Percentiles rank a stretch among this genome's conserved stretches.
These are phyloP conservation scores for Neocucurbitaria cava DNA, from an alignment of 2,329 filamentous ascomycete genomes.

Conservation along the genomic window DNA sequence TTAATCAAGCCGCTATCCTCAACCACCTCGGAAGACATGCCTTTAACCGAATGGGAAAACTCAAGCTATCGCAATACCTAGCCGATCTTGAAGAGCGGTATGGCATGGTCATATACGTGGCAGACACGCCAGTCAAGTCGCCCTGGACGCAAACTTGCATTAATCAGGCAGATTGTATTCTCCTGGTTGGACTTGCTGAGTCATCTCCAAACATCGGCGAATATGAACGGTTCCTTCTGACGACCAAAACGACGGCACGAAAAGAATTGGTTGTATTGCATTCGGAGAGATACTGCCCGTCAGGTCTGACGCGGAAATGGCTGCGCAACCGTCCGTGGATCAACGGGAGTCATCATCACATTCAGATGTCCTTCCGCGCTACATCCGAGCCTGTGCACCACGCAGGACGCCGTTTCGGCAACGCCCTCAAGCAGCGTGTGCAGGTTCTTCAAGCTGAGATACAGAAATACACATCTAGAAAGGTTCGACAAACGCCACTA, in stretches of 20 bases:
- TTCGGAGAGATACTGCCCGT: conserved; percentile 82
- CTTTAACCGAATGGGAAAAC: conserved; percentile 95
- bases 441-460: conserved; percentile 96
- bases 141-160: conserved; percentile 99
- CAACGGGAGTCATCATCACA: conserved; percentile 95
- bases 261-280: conserved; percentile 93
- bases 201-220: conserved; percentile 90
- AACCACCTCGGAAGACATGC: conserved; percentile 95
- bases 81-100: conserved; percentile 98
- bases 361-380: conserved; percentile 89
- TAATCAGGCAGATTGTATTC: conserved; percentile 92
- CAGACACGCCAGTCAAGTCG: conserved; percentile 95
- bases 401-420: conserved; percentile 78
- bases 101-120: conserved; percentile 91
- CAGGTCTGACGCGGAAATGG: conserved; percentile 88
- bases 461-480: conserved; percentile 95
- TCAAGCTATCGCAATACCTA: conserved; percentile 93
- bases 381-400: conserved; percentile 78
- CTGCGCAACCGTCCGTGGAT: conserved; percentile 91
- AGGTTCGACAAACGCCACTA: conserved; percentile 83
- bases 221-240: conserved; percentile 93
- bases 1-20: conserved; percentile 92
- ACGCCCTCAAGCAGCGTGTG: conserved; percentile 87
- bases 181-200: conserved; percentile 90
- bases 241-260: conserved; percentile 91